A percentile compares a stretch with the other conserved stretches of the same genome.
Evolutionary conservation across 1,139 yeast genomes (phyloP).

Genomic region (Nakaseomyces nivariensis): DNA sequence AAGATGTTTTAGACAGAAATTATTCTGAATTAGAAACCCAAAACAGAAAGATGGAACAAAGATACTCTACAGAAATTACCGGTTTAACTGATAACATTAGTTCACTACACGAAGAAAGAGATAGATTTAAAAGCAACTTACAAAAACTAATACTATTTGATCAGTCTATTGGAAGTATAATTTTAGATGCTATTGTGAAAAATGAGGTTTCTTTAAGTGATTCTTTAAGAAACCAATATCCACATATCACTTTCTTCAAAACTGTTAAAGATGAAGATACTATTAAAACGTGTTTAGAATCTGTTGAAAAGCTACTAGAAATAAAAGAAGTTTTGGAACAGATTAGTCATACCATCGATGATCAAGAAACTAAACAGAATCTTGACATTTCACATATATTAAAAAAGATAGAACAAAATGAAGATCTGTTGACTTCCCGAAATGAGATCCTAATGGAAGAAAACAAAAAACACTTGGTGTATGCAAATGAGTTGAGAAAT

Average conservation of each 20-base stretch:
- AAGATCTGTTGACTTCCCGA: conserved; percentile 1
- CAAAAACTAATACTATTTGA: not conserved
- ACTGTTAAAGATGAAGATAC: not conserved
- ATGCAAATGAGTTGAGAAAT: conserved; percentile 5
- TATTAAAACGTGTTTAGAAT: not conserved
- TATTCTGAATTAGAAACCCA: no score
- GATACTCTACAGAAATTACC: not conserved
- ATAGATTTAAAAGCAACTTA: not conserved
- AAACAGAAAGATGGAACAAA: not conserved
- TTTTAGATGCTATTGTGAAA: not conserved
- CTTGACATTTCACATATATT: not conserved
- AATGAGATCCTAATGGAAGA: conserved; percentile 8
- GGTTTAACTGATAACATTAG: not conserved
- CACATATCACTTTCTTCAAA: not conserved
- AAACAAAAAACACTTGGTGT: not conserved
- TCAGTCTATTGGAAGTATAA: not conserved
- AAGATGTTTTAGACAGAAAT: no score
- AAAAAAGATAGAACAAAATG: conserved; percentile 4
- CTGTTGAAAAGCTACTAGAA: conserved; percentile 5
- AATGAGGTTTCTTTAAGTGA: not conserved
- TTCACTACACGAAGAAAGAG: not conserved
- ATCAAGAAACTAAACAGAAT: not conserved
- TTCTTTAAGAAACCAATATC: not conserved
- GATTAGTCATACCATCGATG: conserved; percentile 3
- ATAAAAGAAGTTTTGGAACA: conserved; percentile 4